Base-by-base conservation (phyloP, 192 early-diverging fungal species). In the Paraglomus occultum region DNA sequence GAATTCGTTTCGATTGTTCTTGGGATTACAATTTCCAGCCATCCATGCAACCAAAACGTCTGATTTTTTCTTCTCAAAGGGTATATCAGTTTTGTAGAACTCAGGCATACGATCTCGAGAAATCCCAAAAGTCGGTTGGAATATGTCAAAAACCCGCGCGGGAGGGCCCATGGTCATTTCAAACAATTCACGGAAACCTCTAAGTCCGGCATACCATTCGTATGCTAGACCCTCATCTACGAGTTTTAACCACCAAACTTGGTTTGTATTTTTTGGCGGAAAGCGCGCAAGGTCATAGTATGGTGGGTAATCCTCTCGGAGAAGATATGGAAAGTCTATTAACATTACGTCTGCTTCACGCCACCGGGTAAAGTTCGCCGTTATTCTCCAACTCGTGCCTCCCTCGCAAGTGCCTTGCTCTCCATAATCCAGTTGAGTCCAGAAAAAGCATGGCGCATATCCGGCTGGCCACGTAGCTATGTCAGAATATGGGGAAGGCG, bases 151-250 rank as follows among this genome's bases (percentile, higher is more conserved):
- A 42, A 75, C 10, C 14, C 31, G 22, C 0, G 63, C 38, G 15
- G 69, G 74, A 15, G 54, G 51, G 39, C 74, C 69, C 51, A 71
- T 71, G 10, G 74, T 60, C 6, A 71, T 55, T 60, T 75, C 74
- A 62, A 75, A 75, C 5, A 63, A 58, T 18, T 71, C 47, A 5
- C 58, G 40, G 49, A 53, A 75, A 20, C 46, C 45, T 42, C 51
- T 43, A 1, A 75, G 17, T 17, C 65, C 63, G 1, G 71, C 44
- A 31, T 69, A 60, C 17, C 52, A 43, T 12, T 75, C 66, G 18
- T 61, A 18, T 40, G 31, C 70, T 52, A 71, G 45, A 2, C 54
- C 64, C n/a, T 75, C 64, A 22, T 43, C 23, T 1, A 47, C 5
- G 18, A 42, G 71, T 8, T 49, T 14, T 12, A 75, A 23, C 12